Evolutionary conservation across 345 rosid species (phyloP), one percentile per base, ranked within the genome.

Genomic region (Murraya koenigii): DNA sequence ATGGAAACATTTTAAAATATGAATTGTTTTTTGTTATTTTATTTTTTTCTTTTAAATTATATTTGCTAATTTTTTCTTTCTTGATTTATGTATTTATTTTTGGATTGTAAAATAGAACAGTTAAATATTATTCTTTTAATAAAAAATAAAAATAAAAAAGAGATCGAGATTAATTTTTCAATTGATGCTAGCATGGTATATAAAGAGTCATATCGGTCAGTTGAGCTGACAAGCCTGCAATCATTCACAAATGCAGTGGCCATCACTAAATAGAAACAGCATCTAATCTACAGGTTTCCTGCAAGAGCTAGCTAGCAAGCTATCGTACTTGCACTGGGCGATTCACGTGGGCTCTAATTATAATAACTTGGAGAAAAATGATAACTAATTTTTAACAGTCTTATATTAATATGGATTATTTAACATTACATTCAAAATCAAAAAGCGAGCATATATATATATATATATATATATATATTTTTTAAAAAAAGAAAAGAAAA

Each of bases 221-320:
- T 61, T 74, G 39, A 62, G 77, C 68, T 74, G 77, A 74, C 58
- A 61, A 41, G 59, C 13, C 47, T 26, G 68, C 41, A 61, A 74
- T 41, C 19, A 61, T 74, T 61, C 33, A 30, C 26, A 30, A 23
- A 6, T 60, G 44, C 52, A 61, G 68, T 39, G 19, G 38, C 38
- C 15, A 25, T 39, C 77, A 61, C 68, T 61, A 60, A 56, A 13
- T 28, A 55, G 13, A 72, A 47, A 72, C 26, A 7, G 56, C 26
- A 28, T 49, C 33, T 38, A 9, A 54, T 47, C 74, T 30, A 22
- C 17, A 47, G 39, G 60, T 22, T 72, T 72, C 65, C 66, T 35
- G 25, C 75, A 58, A 72, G 39, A 30, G 35, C 49, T 11, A 13
- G 49, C 49, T 44, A 44, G 33, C 33, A 20, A 56, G 61, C 3